phyloP scores from a whole-genome alignment of 176 grass and related monocot genomes.

The Raddia distichophylla region DNA sequence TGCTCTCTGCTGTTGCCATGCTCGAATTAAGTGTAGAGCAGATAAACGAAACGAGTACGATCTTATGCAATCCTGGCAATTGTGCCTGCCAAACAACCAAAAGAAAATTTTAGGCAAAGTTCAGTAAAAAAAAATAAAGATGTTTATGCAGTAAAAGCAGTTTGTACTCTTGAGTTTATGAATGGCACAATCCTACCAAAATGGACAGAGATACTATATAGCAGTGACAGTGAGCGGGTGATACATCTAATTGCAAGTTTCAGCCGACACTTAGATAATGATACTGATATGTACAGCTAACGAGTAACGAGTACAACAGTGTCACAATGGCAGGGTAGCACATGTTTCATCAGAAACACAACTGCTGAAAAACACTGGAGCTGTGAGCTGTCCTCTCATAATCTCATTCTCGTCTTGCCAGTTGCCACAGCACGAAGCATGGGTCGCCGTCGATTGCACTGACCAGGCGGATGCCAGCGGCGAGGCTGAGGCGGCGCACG shows the following conservation, averaged over 20 bases:
- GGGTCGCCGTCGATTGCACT: constrained; percentile 21
- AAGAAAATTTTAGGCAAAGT: not conserved
- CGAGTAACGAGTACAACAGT: not conserved
- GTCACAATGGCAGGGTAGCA: not conserved
- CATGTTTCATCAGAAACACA: not conserved
- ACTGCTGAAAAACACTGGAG: not conserved
- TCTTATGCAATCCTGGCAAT: not conserved
- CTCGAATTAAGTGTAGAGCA: not conserved
- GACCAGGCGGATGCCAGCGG: constrained; percentile 7
- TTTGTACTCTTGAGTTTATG: too few species aligned
- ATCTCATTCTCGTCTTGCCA: not conserved
- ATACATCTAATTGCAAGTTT: not conserved
- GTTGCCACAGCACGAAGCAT: constrained; percentile 33
- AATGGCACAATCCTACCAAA: not conserved
- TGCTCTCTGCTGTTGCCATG: not conserved
- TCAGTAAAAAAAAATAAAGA: too few species aligned
- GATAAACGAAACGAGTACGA: not conserved
- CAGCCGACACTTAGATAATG: too few species aligned
- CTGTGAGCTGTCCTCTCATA: not conserved
- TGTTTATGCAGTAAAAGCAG: too few species aligned
- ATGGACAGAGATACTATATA: not conserved
- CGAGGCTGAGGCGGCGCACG: not conserved
- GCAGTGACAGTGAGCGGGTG: not conserved
- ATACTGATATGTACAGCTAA: not conserved
- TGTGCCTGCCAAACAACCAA: not conserved